Evolutionary conservation across 352 stramenopile species (phyloP), one percentile per base, ranked within the genome.

Genomic region (Phytophthora meadii): DNA sequence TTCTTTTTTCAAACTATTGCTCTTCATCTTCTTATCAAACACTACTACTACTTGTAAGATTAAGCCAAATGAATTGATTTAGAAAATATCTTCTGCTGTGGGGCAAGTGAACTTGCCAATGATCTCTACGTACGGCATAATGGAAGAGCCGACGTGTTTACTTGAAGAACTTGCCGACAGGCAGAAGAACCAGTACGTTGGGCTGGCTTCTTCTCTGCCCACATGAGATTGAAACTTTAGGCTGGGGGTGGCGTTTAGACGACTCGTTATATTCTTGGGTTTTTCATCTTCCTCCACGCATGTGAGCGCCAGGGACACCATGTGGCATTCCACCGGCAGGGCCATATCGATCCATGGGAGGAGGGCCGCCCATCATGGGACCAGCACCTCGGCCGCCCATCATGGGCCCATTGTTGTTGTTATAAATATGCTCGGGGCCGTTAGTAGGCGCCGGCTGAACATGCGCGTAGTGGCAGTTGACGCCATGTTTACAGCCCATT

Each of bases 401-500:
- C 68, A 74, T 67, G 28, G 57, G 54, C 12, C 56, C 57, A 72
- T 59, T 77, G 41, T 68, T 47, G 71, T 47, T 74, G 72, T 78
- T 82, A 81, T 90, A 92, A 70, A 80, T 82, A 81, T 73, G 73
- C 60, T 83, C 79, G 65, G 77, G 73, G 47, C 66, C 67, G 46
- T 84, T 84, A 54, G 55, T 62, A 10, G 65, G 61, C 42, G 30
- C 66, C 27, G 63, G 49, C 47, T 76, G 60, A 45, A 87, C 82
- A 73, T 95, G 87, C 32, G 82, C 62, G 59, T 82, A 95, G 48
- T 88, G 72, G 62, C 87, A 95, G 52, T 63, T 77, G 45, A 65
- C 77, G 49, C 87, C 87, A 54, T 93, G 82, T 44, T 91, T 90
- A 72, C 87, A 95, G 37, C 87, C 87, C 15, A 69, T 55, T 6